phyloP scores from a whole-genome alignment of 345 rosid genomes.

The Crucihimalaya himalaica region DNA sequence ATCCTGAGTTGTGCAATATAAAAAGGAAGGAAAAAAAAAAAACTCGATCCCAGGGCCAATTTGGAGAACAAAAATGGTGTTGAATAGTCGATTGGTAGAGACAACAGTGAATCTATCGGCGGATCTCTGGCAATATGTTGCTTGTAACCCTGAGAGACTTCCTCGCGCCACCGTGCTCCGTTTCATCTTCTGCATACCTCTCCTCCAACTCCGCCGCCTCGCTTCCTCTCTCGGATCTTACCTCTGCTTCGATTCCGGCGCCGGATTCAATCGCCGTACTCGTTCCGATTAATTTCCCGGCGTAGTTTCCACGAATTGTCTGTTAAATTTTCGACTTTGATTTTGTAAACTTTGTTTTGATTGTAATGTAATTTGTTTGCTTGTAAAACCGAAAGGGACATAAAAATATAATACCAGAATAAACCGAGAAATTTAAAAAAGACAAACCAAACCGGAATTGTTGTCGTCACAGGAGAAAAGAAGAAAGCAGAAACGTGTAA shows the following conservation, averaged over 20 bases:
- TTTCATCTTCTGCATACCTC: slow-evolving; percentile 69
- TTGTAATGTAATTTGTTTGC: slow-evolving; percentile 15
- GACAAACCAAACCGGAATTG: slow-evolving; percentile 19
- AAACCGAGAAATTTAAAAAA: neutral
- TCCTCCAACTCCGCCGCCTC: slow-evolving; percentile 63
- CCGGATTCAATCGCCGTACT: slow-evolving; percentile 16
- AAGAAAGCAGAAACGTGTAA: slow-evolving; percentile 27
- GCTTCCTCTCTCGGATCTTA: slow-evolving; percentile 58
- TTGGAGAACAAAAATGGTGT: slow-evolving; percentile 49
- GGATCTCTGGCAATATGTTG: slow-evolving; percentile 73
- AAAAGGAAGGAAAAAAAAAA: neutral
- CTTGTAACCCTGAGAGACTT: slow-evolving; percentile 85
- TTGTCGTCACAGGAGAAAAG: neutral
- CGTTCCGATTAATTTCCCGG: slow-evolving; percentile 48
- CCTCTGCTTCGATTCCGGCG: slow-evolving; percentile 54
- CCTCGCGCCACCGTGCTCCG: slow-evolving; percentile 61
- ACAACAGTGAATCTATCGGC: slow-evolving; percentile 67
- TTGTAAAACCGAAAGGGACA: slow-evolving; percentile 27
- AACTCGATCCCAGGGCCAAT: neutral
- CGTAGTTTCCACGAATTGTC: slow-evolving; percentile 10
- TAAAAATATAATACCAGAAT: slow-evolving; percentile 10
- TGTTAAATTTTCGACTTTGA: neutral
- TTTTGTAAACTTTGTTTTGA: neutral
- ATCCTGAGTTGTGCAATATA: slow-evolving; percentile 3
- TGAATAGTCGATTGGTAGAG: slow-evolving; percentile 67